Conservation (phyloP, 805 yeast genomes). For the Kazachstania bromeliacearum region DNA sequence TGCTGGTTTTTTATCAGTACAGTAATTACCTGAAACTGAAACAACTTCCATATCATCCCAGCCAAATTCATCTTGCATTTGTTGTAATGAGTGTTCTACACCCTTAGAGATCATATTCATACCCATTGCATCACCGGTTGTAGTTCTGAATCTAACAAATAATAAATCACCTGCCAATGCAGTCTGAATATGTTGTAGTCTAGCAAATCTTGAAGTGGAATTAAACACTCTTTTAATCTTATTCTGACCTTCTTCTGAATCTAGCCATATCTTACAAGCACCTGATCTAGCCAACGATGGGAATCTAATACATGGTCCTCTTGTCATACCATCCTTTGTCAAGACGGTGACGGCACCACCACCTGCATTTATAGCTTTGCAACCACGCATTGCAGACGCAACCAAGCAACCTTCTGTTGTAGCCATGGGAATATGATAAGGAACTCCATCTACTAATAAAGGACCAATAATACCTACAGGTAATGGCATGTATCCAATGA, state of each 20-base stretch:
- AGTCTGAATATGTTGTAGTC: conserved; percentile 82
- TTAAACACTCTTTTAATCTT: conserved; percentile 81
- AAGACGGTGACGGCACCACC: conserved; percentile 92
- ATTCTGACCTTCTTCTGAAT: conserved; percentile 86
- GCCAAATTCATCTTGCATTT: conserved; percentile 81
- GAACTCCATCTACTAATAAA: conserved; percentile 75
- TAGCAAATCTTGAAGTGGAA: conserved; percentile 94
- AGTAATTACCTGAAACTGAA: conserved; percentile 93
- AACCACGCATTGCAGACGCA: conserved; percentile 98
- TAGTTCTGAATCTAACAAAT: conserved; percentile 88
- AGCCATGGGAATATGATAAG: conserved; percentile 95
- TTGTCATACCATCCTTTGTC: conserved; percentile 98
- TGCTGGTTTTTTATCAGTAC: conserved; percentile 96
- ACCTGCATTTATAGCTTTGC: conserved; percentile 95
- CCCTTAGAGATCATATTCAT: conserved; percentile 99
- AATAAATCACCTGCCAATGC: conserved; percentile 89
- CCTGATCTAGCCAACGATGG: conserved; percentile 81
- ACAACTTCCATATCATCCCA: conserved; percentile 91
- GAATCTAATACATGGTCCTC: conserved; percentile 96
- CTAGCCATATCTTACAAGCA: conserved; percentile 90
- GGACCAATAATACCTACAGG: conserved; percentile 99
- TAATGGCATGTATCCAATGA: conserved; percentile 90
- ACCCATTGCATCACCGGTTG: conserved; percentile 99
- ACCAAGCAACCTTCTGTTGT: conserved; percentile 98
- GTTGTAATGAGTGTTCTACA: conserved; percentile 76